Evolutionary conservation across 2,329 filamentous ascomycete genomes (phyloP).

Genomic region (Lecanicillium sp.): DNA sequence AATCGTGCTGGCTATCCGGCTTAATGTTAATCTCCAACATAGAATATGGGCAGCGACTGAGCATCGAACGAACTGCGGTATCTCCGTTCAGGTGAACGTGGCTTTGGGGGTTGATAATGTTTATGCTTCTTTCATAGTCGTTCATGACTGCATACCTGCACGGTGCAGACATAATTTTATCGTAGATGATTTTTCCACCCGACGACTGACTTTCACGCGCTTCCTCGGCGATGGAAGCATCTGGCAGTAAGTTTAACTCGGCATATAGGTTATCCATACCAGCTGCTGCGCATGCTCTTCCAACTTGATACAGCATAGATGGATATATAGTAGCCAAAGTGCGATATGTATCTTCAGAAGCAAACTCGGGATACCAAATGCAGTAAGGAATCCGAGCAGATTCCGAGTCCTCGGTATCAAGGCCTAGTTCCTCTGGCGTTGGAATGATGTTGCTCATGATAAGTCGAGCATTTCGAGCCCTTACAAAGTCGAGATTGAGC

Average conservation of each 20-base stretch:
- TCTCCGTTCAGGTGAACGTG: conserved; percentile 17
- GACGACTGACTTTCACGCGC: conserved; percentile 25
- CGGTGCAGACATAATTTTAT: conserved; percentile 24
- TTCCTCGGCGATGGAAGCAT: conserved; percentile 35
- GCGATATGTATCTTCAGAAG: conserved; percentile 31
- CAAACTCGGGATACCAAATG: conserved; percentile 34
- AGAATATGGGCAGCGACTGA: not conserved
- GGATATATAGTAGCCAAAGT: conserved; percentile 26
- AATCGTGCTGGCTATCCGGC: not conserved
- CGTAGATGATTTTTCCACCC: conserved; percentile 22
- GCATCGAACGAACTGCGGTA: conserved; percentile 11
- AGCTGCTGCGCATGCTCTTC: conserved; percentile 34
- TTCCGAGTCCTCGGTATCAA: not conserved
- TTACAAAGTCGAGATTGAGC: not conserved
- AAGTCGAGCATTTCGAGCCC: conserved; percentile 25
- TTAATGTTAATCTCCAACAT: not conserved
- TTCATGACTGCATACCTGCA: conserved; percentile 30
- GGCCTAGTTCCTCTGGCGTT: conserved; percentile 14
- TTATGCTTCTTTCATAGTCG: conserved; percentile 25
- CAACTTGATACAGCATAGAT: conserved; percentile 31
- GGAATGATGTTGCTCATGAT: conserved; percentile 33
- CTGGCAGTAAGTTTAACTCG: conserved; percentile 32
- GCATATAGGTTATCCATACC: conserved; percentile 30
- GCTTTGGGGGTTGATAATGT: not conserved
- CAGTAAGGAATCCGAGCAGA: conserved; percentile 28